Base-by-base conservation (phyloP, 2,329 filamentous ascomycete genomes). In the Pseudogymnoascus sp. region DNA sequence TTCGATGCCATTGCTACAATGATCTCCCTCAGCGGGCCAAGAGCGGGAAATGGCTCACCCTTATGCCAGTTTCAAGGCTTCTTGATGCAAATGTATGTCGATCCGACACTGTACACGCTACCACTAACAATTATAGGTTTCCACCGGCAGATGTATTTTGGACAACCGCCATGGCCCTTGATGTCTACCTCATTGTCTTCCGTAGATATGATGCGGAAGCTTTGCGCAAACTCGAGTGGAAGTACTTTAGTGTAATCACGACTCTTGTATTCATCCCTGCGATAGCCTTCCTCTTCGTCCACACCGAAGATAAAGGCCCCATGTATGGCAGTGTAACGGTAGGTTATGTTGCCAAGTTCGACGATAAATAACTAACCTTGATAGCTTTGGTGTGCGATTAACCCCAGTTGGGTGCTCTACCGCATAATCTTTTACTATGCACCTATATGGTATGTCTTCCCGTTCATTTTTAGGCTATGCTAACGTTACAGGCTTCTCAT, bases 111-210 rank as follows among this genome's bases (percentile, higher is more conserved):
- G 23, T 28, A 7, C 38, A 14, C 16, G 25, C 38, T 5, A 19
- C n/a, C 55, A 36, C 19, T 58, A 38, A 58, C 42, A 35, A 62
- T 36, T 60, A 5, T 60, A 90, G 86, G 85, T 91, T 91, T 72
- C 84, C 89, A 79, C 85, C 85, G 1, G 86, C 87, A 6, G 87
- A 90, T 75, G 84, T 86, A 1, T 78, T 88, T 55, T 91, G 86
- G 88, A 88, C 86, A 1, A 78, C 92, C 64, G 84, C 87, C 63
- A 92, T 93, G 89, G 88, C 89, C 0, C 80, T 87, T 68, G 92
- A 92, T 70, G 90, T 93, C 62, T 90, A 90, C 72, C 75, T 92
- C n/a, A 91, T 89, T 0, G 90, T 92, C 69, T 91, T 91, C 72
- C 80, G 79, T 70, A 88, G 88, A 67, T 91, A 86, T 67, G 84